Evolutionary conservation across 257 asterid species (phyloP), one percentile per base, ranked within the genome.

Genomic region (Buddleja alternifolia): DNA sequence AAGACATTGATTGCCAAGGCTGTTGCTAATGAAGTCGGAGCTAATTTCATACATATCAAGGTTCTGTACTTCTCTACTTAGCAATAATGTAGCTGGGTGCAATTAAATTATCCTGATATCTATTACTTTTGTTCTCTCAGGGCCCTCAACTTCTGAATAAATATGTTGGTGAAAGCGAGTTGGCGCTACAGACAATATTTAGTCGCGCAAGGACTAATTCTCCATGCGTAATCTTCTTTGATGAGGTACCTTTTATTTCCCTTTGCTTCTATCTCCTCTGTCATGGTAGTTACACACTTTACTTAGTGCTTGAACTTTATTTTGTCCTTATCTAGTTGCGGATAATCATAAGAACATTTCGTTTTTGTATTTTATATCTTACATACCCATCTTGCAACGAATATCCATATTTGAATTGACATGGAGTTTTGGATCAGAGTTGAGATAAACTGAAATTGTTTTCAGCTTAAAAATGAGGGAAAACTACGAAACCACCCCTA

Each of bases 1-100:
- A 93, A 93, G 83, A 93, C 98, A 39, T 79, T 90, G 80, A 90
- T 93, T 24, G 98, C 98, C 45, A 88, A 88, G 84, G 98, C 97
- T 61, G 96, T 93, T 79, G 98, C 98, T 53, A 88, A 78, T 68
- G 95, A 88, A 85, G 94, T 94, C 8, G 97, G 94, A 57, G 94
- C 96, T 41, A 93, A 82, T 84, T 93, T 93, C 80, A 93, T 93
- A 66, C 95, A 90, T 72, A 78, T 93, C 46, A 90, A 90, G 89
- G 98, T 90, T 81, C 69, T 62, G 24, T 59, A 55, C 32, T 41
- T 10, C 21, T 40, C 56, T 59, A 24, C 23, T 45, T 78, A 39
- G 19, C 52, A 8, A 42, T n/a, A n/a, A n/a, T n/a, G n/a, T n/a
- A 53, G 39, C 48, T 50, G 51, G 60, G 12, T 32, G 46, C 60